phyloP scores from a whole-genome alignment of 345 rosid genomes.

The Erodium maritimum region DNA sequence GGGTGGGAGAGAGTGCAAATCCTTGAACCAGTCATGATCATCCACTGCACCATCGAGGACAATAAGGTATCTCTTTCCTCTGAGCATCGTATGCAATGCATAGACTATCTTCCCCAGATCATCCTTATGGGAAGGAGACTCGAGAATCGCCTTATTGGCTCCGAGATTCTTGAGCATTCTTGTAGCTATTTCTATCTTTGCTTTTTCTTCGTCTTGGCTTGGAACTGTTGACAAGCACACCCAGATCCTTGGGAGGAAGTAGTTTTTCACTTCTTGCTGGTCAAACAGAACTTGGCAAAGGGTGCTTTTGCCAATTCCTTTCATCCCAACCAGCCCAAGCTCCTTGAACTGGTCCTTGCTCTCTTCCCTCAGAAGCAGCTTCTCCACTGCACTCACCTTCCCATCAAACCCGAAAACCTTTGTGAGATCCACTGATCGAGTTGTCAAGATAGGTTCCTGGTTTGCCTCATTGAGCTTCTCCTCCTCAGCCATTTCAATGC shows the following conservation, averaged over 20 bases:
- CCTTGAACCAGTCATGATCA: constrained; percentile 13
- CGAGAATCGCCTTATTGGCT: constrained; percentile 21
- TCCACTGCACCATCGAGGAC: constrained; percentile 32
- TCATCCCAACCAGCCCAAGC: constrained; percentile 26
- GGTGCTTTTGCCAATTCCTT: constrained; percentile 40
- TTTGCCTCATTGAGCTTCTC: background rate
- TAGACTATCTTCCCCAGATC: constrained; percentile 13
- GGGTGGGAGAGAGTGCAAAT: constrained; percentile 11
- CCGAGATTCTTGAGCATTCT: constrained; percentile 26
- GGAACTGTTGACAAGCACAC: constrained; percentile 15
- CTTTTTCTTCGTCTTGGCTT: background rate
- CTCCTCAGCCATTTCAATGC: background rate
- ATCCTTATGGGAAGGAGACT: background rate
- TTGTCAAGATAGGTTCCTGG: background rate
- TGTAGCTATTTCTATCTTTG: constrained; percentile 13
- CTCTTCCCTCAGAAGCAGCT: background rate
- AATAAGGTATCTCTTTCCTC: constrained; percentile 41
- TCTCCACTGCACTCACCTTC: background rate
- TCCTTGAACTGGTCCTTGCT: constrained; percentile 18
- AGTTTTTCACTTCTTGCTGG: constrained; percentile 10
- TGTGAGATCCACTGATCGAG: background rate
- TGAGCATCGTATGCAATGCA: constrained; percentile 25
- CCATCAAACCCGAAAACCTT: background rate
- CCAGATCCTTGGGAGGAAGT: constrained; percentile 36
- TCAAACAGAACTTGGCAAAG: constrained; percentile 29